phyloP scores from a whole-genome alignment of 176 grass and related monocot genomes.

The Lolium multiflorum region DNA sequence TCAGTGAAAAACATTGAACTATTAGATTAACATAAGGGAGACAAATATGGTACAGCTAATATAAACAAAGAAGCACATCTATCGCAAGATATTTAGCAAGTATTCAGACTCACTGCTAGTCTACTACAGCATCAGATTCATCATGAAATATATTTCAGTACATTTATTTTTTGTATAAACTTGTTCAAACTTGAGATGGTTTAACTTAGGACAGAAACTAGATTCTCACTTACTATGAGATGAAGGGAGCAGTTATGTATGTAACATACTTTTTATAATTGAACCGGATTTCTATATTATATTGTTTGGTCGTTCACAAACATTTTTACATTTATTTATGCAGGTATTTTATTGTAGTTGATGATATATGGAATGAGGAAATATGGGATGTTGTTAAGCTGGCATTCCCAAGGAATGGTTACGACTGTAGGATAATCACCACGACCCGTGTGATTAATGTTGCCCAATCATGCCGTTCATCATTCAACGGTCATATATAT shows the following conservation, averaged over 20 bases:
- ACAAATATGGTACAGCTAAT: background rate
- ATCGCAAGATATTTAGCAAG: background rate
- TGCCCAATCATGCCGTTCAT: background rate
- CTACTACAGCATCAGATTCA: background rate
- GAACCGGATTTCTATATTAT: background rate
- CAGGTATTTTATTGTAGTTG: constrained; percentile 3
- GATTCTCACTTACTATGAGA: background rate
- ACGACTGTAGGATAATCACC: background rate
- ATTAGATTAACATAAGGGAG: too few species aligned
- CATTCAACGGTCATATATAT: background rate
- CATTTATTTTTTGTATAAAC: background rate
- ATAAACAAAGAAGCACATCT: background rate
- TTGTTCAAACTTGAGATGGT: background rate
- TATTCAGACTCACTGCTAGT: background rate
- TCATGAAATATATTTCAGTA: background rate
- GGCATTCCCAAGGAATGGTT: background rate
- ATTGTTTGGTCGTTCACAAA: background rate
- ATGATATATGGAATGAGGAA: background rate
- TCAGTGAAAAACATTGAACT: too few species aligned
- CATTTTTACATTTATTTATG: background rate
- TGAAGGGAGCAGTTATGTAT: too few species aligned
- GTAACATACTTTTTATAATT: background rate
- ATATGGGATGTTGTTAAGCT: background rate
- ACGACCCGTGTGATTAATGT: background rate
- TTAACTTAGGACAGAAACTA: background rate